A percentile compares a stretch with the other conserved stretches of the same genome.
These are phyloP conservation scores for Solanum hybrid DNA, from an alignment of 305 asterid genomes.

Conservation along the genomic window DNA sequence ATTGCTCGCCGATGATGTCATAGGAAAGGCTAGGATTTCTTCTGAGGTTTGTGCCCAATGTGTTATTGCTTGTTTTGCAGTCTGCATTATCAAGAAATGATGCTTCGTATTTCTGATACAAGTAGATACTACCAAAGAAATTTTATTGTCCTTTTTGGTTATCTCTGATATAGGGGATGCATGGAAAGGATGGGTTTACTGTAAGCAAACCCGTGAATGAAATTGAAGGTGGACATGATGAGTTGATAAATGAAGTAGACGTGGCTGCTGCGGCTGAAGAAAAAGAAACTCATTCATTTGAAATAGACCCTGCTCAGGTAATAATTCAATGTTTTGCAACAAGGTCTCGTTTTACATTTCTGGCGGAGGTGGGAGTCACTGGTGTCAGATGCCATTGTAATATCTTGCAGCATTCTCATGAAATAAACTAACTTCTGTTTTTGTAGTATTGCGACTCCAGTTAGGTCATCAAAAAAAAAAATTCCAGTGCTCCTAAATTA, in stretches of 20 bases:
- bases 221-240: conserved; percentile 80
- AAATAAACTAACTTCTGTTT: neutral
- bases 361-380: neutral
- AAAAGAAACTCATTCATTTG: conserved; percentile 93
- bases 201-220: conserved; percentile 73
- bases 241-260: conserved; percentile 82
- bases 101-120: neutral
- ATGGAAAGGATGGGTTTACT: conserved; percentile 69
- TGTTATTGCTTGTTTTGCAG: neutral
- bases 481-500: neutral
- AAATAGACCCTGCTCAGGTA: conserved; percentile 90
- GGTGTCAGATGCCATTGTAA: neutral
- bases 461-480: neutral
- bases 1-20: conserved; percentile 63
- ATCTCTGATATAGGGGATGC: conserved; percentile 40
- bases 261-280: conserved; percentile 98
- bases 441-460: neutral
- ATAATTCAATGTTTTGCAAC: neutral
- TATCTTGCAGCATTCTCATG: neutral
- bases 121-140: neutral
- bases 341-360: neutral
- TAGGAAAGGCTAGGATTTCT: conserved; percentile 64
- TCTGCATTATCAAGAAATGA: neutral
- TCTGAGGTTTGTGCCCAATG: conserved; percentile 34
- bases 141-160: neutral